phyloP scores from a whole-genome alignment of 2,329 filamentous ascomycete species.

The Sporothrix luriei region DNA sequence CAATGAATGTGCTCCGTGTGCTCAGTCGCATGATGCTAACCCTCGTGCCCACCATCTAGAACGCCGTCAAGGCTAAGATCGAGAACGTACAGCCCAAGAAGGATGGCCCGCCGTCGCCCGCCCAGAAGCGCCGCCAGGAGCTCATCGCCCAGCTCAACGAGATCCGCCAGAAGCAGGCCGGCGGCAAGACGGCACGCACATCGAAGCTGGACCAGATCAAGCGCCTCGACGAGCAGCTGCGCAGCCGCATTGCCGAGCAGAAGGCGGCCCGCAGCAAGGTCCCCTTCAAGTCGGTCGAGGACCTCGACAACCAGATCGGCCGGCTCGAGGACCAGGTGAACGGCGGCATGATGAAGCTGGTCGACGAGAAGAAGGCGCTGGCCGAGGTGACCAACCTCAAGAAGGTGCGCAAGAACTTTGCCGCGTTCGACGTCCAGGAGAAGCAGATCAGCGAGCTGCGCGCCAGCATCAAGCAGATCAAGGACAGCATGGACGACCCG shows the following conservation, averaged over 20 bases:
- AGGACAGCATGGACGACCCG: constrained; percentile 86
- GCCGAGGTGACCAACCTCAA: constrained; percentile 78
- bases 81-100: constrained; percentile 75
- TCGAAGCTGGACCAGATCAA: constrained; percentile 87
- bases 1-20: neutral
- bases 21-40: neutral
- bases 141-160: constrained; percentile 78
- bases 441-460: constrained; percentile 88
- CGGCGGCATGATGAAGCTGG: constrained; percentile 86
- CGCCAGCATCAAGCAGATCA: constrained; percentile 83
- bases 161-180: constrained; percentile 84
- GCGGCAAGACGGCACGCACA: constrained; percentile 79
- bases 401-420: constrained; percentile 90
- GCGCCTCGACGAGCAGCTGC: constrained; percentile 84
- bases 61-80: constrained; percentile 83
- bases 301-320: constrained; percentile 81
- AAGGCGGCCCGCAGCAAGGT: constrained; percentile 81
- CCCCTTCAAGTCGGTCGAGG: constrained; percentile 82
- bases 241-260: constrained; percentile 80
- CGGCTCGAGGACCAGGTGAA: constrained; percentile 83
- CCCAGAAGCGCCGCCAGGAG: constrained; percentile 81
- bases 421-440: constrained; percentile 78
- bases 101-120: constrained; percentile 73
- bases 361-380: constrained; percentile 95
- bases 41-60: constrained; percentile 55